A percentile compares a stretch with the other conserved stretches of the same genome.
Evolutionary conservation across 2,329 filamentous ascomycete genomes (phyloP).

Genomic region (Pyrenophora graminea): DNA sequence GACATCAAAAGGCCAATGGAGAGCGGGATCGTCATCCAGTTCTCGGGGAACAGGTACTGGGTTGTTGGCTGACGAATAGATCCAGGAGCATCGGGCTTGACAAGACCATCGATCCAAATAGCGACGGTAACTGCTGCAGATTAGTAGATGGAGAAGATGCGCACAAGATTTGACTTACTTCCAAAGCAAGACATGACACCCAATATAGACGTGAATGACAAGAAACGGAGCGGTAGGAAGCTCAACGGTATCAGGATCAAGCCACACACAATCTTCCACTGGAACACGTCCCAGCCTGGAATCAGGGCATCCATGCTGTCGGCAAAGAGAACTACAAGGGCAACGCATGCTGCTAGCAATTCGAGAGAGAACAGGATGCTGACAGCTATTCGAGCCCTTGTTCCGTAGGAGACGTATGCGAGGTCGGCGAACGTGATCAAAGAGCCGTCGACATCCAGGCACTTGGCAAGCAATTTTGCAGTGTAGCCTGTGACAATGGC

Average conservation of each 20-base stretch:
- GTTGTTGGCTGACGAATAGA: conserved; percentile 79
- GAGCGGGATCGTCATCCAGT: conserved; percentile 85
- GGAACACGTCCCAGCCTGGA: conserved; percentile 67
- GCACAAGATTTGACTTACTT: conserved; percentile 64
- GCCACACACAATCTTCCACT: conserved; percentile 87
- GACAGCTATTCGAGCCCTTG: conserved; percentile 76
- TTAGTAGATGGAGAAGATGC: conserved; percentile 29
- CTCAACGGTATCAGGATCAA: conserved; percentile 78
- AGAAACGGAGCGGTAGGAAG: conserved; percentile 78
- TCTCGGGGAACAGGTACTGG: conserved; percentile 80
- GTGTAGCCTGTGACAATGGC: conserved; percentile 83
- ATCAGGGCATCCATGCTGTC: conserved; percentile 83
- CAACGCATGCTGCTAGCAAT: conserved; percentile 84
- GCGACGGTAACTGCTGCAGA: conserved; percentile 71
- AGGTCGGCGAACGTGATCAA: conserved; percentile 94
- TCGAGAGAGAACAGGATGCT: conserved; percentile 88
- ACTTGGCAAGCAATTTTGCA: conserved; percentile 80
- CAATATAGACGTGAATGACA: conserved; percentile 89
- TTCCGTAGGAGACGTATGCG: conserved; percentile 87
- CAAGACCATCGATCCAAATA: conserved; percentile 81
- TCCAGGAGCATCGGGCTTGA: conserved; percentile 78
- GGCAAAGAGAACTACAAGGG: conserved; percentile 90
- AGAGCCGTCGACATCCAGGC: conserved; percentile 80
- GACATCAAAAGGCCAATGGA: conserved; percentile 90
- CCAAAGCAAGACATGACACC: conserved; percentile 89